Percentiles rank a stretch among this genome's conserved stretches.
These are phyloP conservation scores for Candida nemodendra DNA, from an alignment of 805 yeast species.

Conservation along the genomic window DNA sequence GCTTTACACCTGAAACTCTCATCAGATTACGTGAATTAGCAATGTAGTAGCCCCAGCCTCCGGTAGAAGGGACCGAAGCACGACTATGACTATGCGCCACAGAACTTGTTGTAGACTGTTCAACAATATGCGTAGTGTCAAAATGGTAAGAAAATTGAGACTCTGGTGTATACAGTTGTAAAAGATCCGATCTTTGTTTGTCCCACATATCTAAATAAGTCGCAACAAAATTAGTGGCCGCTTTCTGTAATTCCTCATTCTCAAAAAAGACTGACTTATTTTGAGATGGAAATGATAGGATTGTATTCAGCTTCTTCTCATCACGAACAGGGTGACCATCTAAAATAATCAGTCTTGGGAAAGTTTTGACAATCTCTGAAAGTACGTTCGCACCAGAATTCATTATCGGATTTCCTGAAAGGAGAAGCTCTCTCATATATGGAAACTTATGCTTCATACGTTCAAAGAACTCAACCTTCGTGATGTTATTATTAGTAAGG, in stretches of 20 bases:
- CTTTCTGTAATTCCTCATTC: slow-evolving; percentile 62
- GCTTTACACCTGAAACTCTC: slow-evolving; percentile 53
- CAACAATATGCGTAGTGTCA: slow-evolving; percentile 55
- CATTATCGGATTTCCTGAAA: slow-evolving; percentile 75
- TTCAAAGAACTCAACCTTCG: slow-evolving; percentile 59
- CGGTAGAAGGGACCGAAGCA: slow-evolving; percentile 16
- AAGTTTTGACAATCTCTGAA: slow-evolving; percentile 61
- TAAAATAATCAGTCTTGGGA: slow-evolving; percentile 77
- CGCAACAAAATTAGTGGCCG: slow-evolving; percentile 75
- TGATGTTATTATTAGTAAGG: slow-evolving; percentile 69
- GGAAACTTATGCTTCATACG: slow-evolving; percentile 76
- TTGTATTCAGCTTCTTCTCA: slow-evolving; percentile 53
- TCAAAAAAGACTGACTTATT: slow-evolving; percentile 76
- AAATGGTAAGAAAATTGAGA: slow-evolving; percentile 83
- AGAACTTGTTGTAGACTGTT: slow-evolving; percentile 9
- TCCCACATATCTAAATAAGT: slow-evolving; percentile 85
- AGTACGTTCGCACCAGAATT: slow-evolving; percentile 45
- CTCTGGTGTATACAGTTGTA: slow-evolving; percentile 72
- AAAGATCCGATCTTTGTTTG: slow-evolving; percentile 62
- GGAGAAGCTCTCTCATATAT: slow-evolving; percentile 69
- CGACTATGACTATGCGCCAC: slow-evolving; percentile 4
- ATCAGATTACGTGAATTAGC: slow-evolving; percentile 75
- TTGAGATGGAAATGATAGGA: slow-evolving; percentile 55
- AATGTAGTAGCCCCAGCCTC: slow-evolving; percentile 62
- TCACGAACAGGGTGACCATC: slow-evolving; percentile 80